Base-by-base conservation (phyloP, 78 protist genomes). In the Anaeramoeba flamelloides region DNA sequence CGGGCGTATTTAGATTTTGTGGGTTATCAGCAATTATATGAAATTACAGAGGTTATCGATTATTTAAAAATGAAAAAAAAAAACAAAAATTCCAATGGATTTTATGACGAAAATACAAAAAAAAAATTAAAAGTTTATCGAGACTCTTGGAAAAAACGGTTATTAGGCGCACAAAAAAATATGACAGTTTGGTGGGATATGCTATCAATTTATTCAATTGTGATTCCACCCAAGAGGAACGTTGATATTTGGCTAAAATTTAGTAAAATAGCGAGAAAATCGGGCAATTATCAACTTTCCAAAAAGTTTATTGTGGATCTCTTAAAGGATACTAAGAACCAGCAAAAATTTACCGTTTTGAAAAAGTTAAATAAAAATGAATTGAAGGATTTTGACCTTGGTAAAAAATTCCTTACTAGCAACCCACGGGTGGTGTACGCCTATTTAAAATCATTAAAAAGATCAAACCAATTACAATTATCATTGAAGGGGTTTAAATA, bases 21-120 rank as follows among this genome's bases (percentile, higher is more conserved):
- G 22, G 74, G 79, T 2, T 87, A 77, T 53, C 92, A 89, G 82
- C 89, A 86, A 39, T 81, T 93, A 3, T 40, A 89, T 0, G 95
- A 93, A 80, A 74, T 90, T 64, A 92, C 91, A 83, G 96, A 93
- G 86, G 64, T 91, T 1, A 30, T 91, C 4, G 84, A 2, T 82
- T 86, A 75, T 80, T 82, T 84, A 74, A 0, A 17, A 39, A 76
- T 0, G 36, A 17, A 38, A 69, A 37, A 64, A 1, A 37, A 2
- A 1, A 36, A n/a, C 0, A 3, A 32, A 38, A 17, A n/a, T n/a
- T n/a, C n/a, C n/a, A n/a, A n/a, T n/a, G n/a, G n/a, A n/a, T n/a
- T 33, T 3, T 79, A 32, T 17, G 79, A 2, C 77, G 81, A 36
- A 33, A 37, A 74, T 4, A 41, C 17, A 40, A 31, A 92, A 83